Percentiles rank a stretch among this genome's conserved stretches.
Conservation (phyloP, 2,329 filamentous ascomycete genomes). For the Cladosporium sp. region DNA sequence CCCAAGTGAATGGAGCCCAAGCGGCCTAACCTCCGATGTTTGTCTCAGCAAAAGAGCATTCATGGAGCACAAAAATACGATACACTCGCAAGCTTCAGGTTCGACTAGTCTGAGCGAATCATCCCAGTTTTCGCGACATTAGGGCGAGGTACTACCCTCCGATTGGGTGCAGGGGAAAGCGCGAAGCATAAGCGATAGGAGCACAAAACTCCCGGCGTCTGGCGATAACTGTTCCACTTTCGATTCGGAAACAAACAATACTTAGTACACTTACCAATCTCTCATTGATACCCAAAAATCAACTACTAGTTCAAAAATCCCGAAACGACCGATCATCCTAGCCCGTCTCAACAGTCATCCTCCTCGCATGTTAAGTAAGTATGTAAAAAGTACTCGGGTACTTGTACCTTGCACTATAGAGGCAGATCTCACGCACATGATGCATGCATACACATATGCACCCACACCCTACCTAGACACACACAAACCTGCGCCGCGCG, state of each 20-base stretch:
- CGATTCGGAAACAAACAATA: neutral
- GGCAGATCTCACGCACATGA: slow-evolving; percentile 10
- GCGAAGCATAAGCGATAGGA: slow-evolving; percentile 17
- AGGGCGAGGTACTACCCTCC: slow-evolving; percentile 5
- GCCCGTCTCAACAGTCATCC: neutral
- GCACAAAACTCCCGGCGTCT: slow-evolving; percentile 10
- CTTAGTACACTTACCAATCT: neutral
- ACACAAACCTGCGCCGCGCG: slow-evolving; percentile 3
- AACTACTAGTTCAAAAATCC: neutral
- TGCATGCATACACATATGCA: neutral
- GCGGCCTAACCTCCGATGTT: slow-evolving; percentile 5
- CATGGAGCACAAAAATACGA: neutral
- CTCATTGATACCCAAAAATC: slow-evolving; percentile 17
- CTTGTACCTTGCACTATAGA: slow-evolving; percentile 8
- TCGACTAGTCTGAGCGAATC: slow-evolving; percentile 12
- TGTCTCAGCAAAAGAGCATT: neutral
- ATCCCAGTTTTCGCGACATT: slow-evolving; percentile 15
- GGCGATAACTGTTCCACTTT: neutral
- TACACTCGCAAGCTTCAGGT: neutral
- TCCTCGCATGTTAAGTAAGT: neutral
- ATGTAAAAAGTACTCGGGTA: neutral
- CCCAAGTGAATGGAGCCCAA: neutral
- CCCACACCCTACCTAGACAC: too few species aligned
- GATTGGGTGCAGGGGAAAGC: slow-evolving; percentile 9
- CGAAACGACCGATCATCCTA: neutral